Evolutionary conservation across 1,284 basidiomycete species (phyloP).

Genomic region (Crepidotus sp.): DNA sequence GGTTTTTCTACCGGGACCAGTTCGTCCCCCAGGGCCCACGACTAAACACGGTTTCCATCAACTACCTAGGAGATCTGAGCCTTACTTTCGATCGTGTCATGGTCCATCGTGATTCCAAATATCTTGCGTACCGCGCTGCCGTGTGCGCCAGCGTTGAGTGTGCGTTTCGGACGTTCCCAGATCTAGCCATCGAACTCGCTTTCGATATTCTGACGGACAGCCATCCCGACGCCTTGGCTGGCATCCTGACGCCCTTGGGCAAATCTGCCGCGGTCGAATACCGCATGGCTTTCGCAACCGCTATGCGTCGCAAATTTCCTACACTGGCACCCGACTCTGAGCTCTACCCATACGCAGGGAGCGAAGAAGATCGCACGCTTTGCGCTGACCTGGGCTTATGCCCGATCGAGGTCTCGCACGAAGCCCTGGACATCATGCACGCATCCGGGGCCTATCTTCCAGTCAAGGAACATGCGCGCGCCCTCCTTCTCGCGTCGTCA

Average conservation of each 20-base stretch:
- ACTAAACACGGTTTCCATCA: conserved; percentile 2
- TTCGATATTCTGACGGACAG: conserved; percentile 2
- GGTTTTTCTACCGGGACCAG: conserved; percentile 12
- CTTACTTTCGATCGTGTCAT: conserved; percentile 3
- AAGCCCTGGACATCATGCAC: not conserved
- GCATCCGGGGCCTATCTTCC: conserved; percentile 5
- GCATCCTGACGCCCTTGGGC: not conserved
- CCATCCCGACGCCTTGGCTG: conserved; percentile 2
- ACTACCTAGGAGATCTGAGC: not conserved
- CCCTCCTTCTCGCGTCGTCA: not conserved
- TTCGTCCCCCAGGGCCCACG: not conserved
- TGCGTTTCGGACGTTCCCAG: conserved; percentile 5
- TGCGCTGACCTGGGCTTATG: conserved; percentile 1
- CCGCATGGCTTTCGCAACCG: conserved; percentile 9
- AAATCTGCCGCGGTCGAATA: not conserved
- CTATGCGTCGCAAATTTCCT: not conserved
- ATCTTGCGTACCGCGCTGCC: not conserved
- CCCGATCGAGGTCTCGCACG: not conserved
- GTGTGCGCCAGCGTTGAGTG: not conserved
- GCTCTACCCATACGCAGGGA: not conserved
- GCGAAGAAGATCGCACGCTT: not conserved
- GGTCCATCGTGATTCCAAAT: not conserved
- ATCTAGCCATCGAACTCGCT: conserved; percentile 10
- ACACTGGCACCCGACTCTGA: not conserved
- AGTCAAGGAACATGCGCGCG: conserved; percentile 5